A percentile compares a stretch with the other conserved stretches of the same genome.
phyloP scores from a whole-genome alignment of 2,329 filamentous ascomycete genomes.

The Penicillium sp. region DNA sequence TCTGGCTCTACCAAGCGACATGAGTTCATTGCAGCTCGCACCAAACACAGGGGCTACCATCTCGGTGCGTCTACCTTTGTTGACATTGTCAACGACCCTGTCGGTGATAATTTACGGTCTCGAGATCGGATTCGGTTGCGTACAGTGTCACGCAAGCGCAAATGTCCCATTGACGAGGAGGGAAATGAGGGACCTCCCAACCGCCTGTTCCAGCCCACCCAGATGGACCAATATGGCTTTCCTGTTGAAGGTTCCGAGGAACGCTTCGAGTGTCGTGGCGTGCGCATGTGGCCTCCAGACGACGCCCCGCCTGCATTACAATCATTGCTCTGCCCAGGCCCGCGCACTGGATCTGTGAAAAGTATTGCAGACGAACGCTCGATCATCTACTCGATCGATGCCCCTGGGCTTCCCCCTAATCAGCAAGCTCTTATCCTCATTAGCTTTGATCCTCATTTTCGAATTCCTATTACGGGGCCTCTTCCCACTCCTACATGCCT shows the following conservation, averaged over 20 bases:
- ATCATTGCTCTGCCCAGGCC: slow-evolving; percentile 41
- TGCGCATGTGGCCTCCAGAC: slow-evolving; percentile 45
- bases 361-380: slow-evolving; percentile 43
- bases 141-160: slow-evolving; percentile 45
- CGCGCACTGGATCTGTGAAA: slow-evolving; percentile 34
- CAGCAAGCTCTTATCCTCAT: slow-evolving; percentile 40
- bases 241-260: slow-evolving; percentile 40
- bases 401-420: slow-evolving; percentile 20
- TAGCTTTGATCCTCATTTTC: slow-evolving; percentile 42
- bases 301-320: slow-evolving; percentile 40
- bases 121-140: slow-evolving; percentile 44
- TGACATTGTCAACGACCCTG: slow-evolving; percentile 46
- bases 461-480: slow-evolving; percentile 21
- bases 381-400: slow-evolving; percentile 41
- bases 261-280: slow-evolving; percentile 39
- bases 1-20: slow-evolving; percentile 22
- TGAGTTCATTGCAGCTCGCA: slow-evolving; percentile 47
- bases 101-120: slow-evolving; percentile 28
- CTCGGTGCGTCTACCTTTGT: slow-evolving; percentile 43
- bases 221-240: slow-evolving; percentile 24
- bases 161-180: slow-evolving; percentile 39
- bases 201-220: slow-evolving; percentile 32
- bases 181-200: slow-evolving; percentile 26
- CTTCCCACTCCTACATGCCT: not conserved
- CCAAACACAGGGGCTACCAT: slow-evolving; percentile 46